Evolutionary conservation across 2,329 filamentous ascomycete genomes (phyloP).

Genomic region (Myriosclerotinia curreyana): DNA sequence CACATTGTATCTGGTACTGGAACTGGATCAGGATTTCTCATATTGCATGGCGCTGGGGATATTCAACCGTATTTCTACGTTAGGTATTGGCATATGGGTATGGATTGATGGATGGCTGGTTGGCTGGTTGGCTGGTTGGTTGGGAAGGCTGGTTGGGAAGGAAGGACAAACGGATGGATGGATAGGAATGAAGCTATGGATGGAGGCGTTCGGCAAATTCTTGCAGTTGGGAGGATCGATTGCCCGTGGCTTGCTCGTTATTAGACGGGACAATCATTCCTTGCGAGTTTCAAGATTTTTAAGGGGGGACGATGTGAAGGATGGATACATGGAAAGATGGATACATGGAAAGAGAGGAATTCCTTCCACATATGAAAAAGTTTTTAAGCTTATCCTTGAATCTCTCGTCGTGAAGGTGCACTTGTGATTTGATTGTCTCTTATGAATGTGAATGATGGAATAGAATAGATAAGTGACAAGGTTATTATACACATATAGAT

Average conservation of each 20-base stretch:
- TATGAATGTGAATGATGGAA: no score
- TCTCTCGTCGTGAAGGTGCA: neutral
- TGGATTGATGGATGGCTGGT: neutral
- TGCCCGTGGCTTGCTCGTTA: neutral
- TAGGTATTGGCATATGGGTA: slow-evolving; percentile 12
- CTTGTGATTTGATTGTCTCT: neutral
- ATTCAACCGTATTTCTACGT: neutral
- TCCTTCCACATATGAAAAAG: slow-evolving; percentile 2
- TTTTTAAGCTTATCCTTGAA: neutral
- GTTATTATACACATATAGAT: no score
- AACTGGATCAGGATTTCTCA: slow-evolving; percentile 7
- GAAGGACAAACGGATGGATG: neutral
- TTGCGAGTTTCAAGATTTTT: neutral
- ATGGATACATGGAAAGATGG: neutral
- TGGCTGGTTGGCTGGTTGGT: no score
- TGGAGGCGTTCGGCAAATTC: neutral
- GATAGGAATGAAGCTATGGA: neutral
- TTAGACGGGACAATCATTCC: neutral
- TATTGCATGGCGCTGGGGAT: slow-evolving; percentile 14
- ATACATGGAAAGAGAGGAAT: neutral
- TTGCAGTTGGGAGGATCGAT: neutral
- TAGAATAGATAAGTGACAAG: no score
- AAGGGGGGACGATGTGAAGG: neutral
- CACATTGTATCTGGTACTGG: neutral
- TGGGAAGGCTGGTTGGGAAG: neutral